Base-by-base conservation (phyloP, 331 rosid species). In the Phaseolus coccineus region DNA sequence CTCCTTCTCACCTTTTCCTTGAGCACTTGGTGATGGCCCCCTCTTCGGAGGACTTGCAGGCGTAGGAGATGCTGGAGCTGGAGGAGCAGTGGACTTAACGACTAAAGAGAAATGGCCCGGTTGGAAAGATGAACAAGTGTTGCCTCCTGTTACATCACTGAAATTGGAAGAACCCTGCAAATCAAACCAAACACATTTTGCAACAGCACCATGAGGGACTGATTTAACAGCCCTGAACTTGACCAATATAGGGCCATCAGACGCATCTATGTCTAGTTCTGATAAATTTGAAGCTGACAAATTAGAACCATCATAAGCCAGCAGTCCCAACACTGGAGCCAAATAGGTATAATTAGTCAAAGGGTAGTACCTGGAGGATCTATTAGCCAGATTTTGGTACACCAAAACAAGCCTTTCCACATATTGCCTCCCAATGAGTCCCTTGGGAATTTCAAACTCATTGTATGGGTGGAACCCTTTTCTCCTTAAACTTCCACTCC, bases 21-120 rank as follows among this genome's bases (percentile, higher is more conserved):
- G 67, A 39, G 53, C 52, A 61, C 74, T 70, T 6, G 90, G 87
- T 6, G 2, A 3, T 37, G 87, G 84, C 9, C 22, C 52, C 30
- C 6, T 25, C 19, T 77, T 35, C 37, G 87, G 89, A 69, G 73
- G 40, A 15, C 55, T 73, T 27, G 53, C 37, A 57, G 91, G 89
- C 7, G 87, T 12, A 46, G 51, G 51, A 46, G 51, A 3, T 3
- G 12, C 19, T 25, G 88, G 88, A 68, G 82, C 46, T 6, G 93
- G 91, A 19, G 87, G 91, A 77, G 90, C 71, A 48, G 77, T n/a
- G 3, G 90, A 91, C 70, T 85, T 63, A 0, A 81, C 90, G 39
- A 88, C 99, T n/a, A 96, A 93, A 31, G 98, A 87, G 88, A 96
- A 96, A 87, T 96, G 99, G 10, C 99, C 99, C 4, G 87, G 98